phyloP scores from a whole-genome alignment of 805 yeast species.

The Wickerhamomyces subpelliculosus region DNA sequence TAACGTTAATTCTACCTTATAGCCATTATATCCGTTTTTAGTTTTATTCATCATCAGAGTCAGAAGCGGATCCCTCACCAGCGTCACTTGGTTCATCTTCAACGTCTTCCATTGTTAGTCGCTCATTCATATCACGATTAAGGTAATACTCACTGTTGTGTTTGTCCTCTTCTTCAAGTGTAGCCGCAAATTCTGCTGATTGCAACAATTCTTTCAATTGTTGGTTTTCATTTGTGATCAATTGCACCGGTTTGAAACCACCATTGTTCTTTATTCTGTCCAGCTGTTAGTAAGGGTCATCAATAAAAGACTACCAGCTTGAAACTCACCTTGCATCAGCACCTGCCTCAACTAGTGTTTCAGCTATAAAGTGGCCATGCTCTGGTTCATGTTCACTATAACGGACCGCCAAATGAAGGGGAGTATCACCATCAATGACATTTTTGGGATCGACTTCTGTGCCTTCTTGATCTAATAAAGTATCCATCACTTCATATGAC shows the following conservation, averaged over 20 bases:
- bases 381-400: constrained; percentile 78
- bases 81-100: constrained; percentile 29
- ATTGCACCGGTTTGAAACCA: constrained; percentile 70
- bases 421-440: constrained; percentile 73
- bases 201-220: constrained; percentile 59
- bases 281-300: constrained; percentile 1
- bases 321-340: constrained; percentile 52
- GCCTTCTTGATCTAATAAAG: constrained; percentile 77
- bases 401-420: constrained; percentile 78
- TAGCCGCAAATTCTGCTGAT: constrained; percentile 75
- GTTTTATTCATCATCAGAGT: background rate
- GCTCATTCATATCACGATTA: constrained; percentile 4
- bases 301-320: background rate
- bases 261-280: constrained; percentile 41
- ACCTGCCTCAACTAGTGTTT: constrained; percentile 85
- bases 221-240: constrained; percentile 48
- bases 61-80: constrained; percentile 16
- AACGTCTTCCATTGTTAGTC: constrained; percentile 16
- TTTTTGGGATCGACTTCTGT: constrained; percentile 83
- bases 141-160: constrained; percentile 24
- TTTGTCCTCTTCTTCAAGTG: constrained; percentile 25
- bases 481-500: constrained; percentile 78
- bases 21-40: no score
- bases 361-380: constrained; percentile 71
- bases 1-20: no score